A percentile compares a stretch with the other conserved stretches of the same genome.
Conservation (phyloP, 495 filamentous ascomycete genomes). For the Aspergillus kassunensis region DNA sequence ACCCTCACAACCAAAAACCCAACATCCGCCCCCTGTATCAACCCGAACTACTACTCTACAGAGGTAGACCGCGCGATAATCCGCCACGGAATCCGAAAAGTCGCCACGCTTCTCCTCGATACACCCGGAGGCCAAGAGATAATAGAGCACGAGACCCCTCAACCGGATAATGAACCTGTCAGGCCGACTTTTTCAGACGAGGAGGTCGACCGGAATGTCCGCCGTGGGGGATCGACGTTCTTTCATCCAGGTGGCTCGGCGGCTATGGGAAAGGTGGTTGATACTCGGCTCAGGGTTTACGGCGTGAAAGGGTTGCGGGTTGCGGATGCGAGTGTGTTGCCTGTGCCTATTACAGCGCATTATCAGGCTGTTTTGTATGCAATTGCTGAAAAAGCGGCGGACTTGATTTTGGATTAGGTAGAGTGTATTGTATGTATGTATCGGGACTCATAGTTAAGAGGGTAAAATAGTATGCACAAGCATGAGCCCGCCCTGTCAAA, state of each 20-base stretch:
- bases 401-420: too few relatives aligned
- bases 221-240: constrained; percentile 20
- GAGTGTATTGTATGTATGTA: too few relatives aligned
- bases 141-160: constrained; percentile 21
- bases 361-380: constrained; percentile 35
- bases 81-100: constrained; percentile 20
- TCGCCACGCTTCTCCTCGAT: constrained; percentile 7
- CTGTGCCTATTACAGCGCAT: constrained; percentile 28
- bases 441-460: too few relatives aligned
- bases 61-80: constrained; percentile 27
- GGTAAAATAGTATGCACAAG: too few relatives aligned
- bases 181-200: constrained; percentile 22
- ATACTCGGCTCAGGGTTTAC: constrained; percentile 31
- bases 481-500: too few relatives aligned
- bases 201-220: constrained; percentile 25
- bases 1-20: constrained; percentile 32
- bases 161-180: constrained; percentile 15
- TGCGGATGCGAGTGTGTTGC: constrained; percentile 12
- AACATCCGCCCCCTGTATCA: constrained; percentile 27
- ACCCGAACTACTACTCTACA: constrained; percentile 42
- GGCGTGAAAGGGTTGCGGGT: constrained; percentile 39
- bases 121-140: constrained; percentile 19
- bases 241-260: constrained; percentile 29
- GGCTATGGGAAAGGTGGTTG: constrained; percentile 41
- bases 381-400: constrained; percentile 31